phyloP scores from a whole-genome alignment of 2,329 filamentous ascomycete genomes.

The Colletotrichum sp. region DNA sequence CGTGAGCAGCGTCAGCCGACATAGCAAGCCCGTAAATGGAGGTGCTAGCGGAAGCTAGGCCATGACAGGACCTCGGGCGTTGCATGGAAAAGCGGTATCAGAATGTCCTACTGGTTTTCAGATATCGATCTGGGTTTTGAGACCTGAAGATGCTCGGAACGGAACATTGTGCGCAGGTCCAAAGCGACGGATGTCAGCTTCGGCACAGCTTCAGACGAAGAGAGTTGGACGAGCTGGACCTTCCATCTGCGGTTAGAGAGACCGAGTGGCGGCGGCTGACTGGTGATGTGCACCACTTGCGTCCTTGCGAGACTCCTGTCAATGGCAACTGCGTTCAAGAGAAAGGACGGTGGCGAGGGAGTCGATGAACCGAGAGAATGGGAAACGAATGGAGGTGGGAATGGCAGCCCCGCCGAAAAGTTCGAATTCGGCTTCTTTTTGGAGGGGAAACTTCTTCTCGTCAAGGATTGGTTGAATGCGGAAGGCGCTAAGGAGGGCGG shows the following conservation, averaged over 20 bases:
- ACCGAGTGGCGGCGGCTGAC: not conserved
- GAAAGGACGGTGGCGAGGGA: not conserved
- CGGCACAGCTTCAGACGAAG: conserved; percentile 4
- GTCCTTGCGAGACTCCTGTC: not conserved
- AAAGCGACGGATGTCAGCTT: conserved; percentile 1
- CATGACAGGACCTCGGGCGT: not conserved
- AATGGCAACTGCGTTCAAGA: not conserved
- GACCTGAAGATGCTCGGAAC: not conserved
- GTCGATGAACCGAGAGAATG: not conserved
- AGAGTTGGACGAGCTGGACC: not conserved
- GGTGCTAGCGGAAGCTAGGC: not conserved
- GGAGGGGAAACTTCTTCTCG: not conserved
- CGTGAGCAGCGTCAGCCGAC: conserved; percentile 11
- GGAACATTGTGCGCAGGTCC: not conserved
- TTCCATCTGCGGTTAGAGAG: not conserved
- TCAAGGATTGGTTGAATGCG: not conserved
- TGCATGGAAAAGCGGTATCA: not conserved
- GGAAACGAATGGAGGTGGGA: not conserved
- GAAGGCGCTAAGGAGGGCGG: not conserved
- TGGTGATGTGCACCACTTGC: not conserved
- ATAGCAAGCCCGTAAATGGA: not conserved
- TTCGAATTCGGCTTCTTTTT: conserved; percentile 3
- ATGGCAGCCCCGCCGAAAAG: not conserved
- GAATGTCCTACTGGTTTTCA: not conserved
- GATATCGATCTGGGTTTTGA: not conserved